Evolutionary conservation across 257 asterid genomes (phyloP).

Genomic region (Nicotiana undulata): DNA sequence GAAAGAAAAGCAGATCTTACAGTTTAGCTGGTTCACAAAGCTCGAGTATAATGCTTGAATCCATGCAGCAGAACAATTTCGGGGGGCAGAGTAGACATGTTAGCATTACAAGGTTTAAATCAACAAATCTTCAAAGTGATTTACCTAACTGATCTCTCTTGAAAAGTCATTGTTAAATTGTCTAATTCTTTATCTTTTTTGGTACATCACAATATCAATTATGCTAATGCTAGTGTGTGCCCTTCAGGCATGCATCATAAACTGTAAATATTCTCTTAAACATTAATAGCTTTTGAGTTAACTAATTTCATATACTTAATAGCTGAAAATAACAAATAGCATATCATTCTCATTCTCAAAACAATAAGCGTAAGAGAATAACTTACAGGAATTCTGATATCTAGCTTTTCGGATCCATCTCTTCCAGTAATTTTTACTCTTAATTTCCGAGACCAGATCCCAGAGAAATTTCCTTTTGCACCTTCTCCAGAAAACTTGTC

Average conservation of each 20-base stretch:
- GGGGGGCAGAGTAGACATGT: not conserved
- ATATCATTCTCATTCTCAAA: too few relatives aligned
- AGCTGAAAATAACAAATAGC: not conserved
- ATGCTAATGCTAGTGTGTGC: not conserved
- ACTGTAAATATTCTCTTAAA: not conserved
- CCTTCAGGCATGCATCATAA: not conserved
- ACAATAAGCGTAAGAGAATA: not conserved
- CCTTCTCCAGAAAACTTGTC: constrained; percentile 31
- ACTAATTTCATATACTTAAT: not conserved
- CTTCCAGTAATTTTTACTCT: constrained; percentile 81
- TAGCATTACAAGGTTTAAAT: not conserved
- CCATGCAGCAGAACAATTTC: not conserved
- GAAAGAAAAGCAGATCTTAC: too few relatives aligned
- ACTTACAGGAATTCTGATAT: constrained; percentile 86
- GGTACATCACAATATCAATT: not conserved
- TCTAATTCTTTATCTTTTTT: not conserved
- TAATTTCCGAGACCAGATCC: constrained; percentile 68
- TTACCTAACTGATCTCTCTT: not conserved
- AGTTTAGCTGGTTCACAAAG: too few relatives aligned
- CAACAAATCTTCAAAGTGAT: not conserved
- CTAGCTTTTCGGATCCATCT: constrained; percentile 86
- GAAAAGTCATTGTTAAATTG: not conserved
- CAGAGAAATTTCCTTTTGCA: constrained; percentile 40
- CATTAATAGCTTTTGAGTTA: not conserved
- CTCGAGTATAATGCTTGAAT: not conserved